Percentiles rank a stretch among this genome's conserved stretches.
phyloP scores from a whole-genome alignment of 495 filamentous ascomycete species.

The Aspergillus ostianus region DNA sequence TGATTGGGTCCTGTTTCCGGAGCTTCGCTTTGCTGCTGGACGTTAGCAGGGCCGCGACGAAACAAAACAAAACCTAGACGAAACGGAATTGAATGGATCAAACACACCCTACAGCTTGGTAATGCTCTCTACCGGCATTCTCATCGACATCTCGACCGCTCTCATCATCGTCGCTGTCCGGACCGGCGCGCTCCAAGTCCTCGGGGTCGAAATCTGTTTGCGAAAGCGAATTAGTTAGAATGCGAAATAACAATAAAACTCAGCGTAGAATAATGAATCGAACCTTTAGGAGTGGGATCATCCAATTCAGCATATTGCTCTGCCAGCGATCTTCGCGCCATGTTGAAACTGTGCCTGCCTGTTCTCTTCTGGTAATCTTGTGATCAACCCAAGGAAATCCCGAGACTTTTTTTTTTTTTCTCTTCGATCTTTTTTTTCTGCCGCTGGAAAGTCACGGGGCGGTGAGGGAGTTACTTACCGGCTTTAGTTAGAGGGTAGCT shows the following conservation, averaged over 20 bases:
- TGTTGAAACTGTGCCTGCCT: conserved; percentile 7
- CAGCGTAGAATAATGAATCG: conserved; percentile 1
- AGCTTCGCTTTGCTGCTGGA: conserved; percentile 74
- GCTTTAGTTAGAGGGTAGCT: conserved; percentile 7
- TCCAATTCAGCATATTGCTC: conserved; percentile 66
- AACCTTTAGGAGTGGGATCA: conserved; percentile 62
- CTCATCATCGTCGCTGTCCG: conserved; percentile 53
- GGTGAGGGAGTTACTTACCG: conserved; percentile 27
- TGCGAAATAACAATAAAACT: not conserved
- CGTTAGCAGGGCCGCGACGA: conserved; percentile 6
- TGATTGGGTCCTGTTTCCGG: conserved; percentile 62
- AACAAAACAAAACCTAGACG: not conserved
- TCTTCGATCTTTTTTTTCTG: conserved; percentile 36
- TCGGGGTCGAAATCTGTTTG: conserved; percentile 84
- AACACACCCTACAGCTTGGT: conserved; percentile 72
- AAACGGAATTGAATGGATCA: conserved; percentile 6
- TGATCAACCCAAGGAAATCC: not conserved
- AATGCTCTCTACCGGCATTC: conserved; percentile 72
- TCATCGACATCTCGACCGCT: conserved; percentile 38
- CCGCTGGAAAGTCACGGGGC: conserved; percentile 23
- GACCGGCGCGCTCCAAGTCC: conserved; percentile 55
- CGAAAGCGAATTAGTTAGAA: conserved; percentile 2
- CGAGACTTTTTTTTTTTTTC: conserved; percentile 16
- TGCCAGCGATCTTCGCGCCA: conserved; percentile 46
- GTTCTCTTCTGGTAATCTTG: not conserved